phyloP scores from a whole-genome alignment of 306 rosid species.

The Quercus berberidifolia region DNA sequence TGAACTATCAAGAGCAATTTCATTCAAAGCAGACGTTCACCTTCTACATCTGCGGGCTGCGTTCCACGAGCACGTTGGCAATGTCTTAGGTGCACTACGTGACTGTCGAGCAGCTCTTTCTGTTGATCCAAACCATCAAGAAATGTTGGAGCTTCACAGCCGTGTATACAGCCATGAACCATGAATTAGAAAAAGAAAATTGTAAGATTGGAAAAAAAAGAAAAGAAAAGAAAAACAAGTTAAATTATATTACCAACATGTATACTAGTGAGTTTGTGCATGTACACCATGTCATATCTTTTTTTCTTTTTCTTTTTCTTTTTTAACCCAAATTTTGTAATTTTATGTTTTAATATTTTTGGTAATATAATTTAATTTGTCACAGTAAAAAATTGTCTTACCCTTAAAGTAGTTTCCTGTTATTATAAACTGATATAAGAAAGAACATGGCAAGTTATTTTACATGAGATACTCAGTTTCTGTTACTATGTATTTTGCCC shows the following conservation, averaged over 20 bases:
- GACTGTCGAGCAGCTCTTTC: conserved; percentile 97
- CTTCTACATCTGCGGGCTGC: conserved; percentile 90
- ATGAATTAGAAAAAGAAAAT: conserved; percentile 21
- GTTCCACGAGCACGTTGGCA: conserved; percentile 85
- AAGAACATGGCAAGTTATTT: too few species aligned
- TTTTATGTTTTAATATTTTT: conserved; percentile 16
- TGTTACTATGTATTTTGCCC: too few species aligned
- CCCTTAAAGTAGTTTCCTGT: too few species aligned
- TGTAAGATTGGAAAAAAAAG: background rate
- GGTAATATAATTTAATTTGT: conserved; percentile 22
- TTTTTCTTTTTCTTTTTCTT: background rate
- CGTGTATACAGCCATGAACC: conserved; percentile 90
- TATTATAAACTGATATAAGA: too few species aligned
- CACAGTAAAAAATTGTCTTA: too few species aligned
- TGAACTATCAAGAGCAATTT: conserved; percentile 78
- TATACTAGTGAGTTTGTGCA: conserved; percentile 25
- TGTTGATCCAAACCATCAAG: conserved; percentile 89
- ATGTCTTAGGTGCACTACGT: conserved; percentile 67
- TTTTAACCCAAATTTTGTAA: conserved; percentile 37
- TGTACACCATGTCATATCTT: background rate
- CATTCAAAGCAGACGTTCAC: conserved; percentile 91
- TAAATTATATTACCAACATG: conserved; percentile 17
- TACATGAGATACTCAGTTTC: too few species aligned
- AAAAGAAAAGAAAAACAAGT: background rate
- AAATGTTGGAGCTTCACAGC: conserved; percentile 87